Base-by-base conservation (phyloP, 164 flowering plant genomes). In the Nymphaea thermarum region DNA sequence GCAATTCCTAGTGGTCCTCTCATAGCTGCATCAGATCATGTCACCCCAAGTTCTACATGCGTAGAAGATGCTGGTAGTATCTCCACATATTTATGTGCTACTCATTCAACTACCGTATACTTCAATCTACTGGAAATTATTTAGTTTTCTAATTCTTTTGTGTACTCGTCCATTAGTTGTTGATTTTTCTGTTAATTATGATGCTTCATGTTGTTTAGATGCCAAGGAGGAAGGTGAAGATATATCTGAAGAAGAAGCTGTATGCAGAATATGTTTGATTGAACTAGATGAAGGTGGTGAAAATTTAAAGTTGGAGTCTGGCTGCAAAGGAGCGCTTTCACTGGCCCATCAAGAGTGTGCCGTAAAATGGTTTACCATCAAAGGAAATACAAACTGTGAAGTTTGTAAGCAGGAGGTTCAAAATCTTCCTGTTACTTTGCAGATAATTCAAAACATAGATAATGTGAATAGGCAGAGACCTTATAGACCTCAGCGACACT, bases 321-420 rank as follows among this genome's bases (percentile, higher is more conserved):
- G 91, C 78, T 94, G 99, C 86, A 94, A 84, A 84, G 99, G 99
- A 4, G 98, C 88, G 79, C 93, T 94, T 69, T 90, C 95, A 73
- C 82, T 94, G 68, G 96, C 98, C 64, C 99, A 94, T 80, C 80
- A 86, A 77, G 96, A 87, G 60, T 94, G 99, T 80, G 96, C 96
- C 17, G 65, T 94, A n/a, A 94, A 90, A 83, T 94, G 99, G 99
- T 94, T 94, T 73, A 83, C 86, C 79, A 83, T 94, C 68, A 91
- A 86, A 76, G 99, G 99, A 44, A 91, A 87, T 83, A 94, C 84
- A 76, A 91, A 80, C 63, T 94, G 99, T 73, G 98, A 94, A 63
- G 87, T 94, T 59, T 94, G 99, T 75, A 88, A 86, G 69, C 84
- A 87, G 78, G 98, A 94, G 71, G 99, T 94, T 67, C 78, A 69